A percentile compares a stretch with the other conserved stretches of the same genome.
Conservation (phyloP, 208 protist genomes). For the Acanthamoeba royreba region DNA sequence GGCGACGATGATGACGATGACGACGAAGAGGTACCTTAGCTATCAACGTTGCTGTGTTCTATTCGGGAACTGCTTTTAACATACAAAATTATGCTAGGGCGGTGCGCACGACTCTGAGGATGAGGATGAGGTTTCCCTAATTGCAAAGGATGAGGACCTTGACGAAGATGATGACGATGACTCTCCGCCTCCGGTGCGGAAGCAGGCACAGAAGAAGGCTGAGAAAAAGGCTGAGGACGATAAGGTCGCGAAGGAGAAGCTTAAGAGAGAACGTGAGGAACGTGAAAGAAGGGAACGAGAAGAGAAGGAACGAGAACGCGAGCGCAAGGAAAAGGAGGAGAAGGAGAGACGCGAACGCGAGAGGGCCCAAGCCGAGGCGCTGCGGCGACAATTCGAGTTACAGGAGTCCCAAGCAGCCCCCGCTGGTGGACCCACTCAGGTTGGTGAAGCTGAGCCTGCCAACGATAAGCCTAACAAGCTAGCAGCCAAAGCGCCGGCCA, state of each 20-base stretch:
- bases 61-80: too few species aligned
- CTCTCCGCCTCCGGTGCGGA: neutral
- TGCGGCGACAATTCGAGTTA: neutral
- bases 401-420: neutral
- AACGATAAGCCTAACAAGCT: neutral
- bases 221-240: neutral
- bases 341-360: neutral
- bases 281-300: neutral
- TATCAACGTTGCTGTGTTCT: too few species aligned
- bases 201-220: neutral
- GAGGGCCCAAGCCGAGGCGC: neutral
- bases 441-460: neutral
- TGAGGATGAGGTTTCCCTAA: neutral
- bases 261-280: neutral
- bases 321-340: neutral
- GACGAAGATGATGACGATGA: neutral
- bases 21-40: too few species aligned
- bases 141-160: slow-evolving; percentile 22
- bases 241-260: neutral
- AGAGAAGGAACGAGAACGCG: neutral
- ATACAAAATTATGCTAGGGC: too few species aligned
- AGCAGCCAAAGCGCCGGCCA: neutral
- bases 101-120: slow-evolving; percentile 14
- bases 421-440: neutral
- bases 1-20: slow-evolving; percentile 5